These are phyloP conservation scores for Isoetes engelmannii DNA, from an alignment of 83 land plant genomes.

Conservation along the genomic window DNA sequence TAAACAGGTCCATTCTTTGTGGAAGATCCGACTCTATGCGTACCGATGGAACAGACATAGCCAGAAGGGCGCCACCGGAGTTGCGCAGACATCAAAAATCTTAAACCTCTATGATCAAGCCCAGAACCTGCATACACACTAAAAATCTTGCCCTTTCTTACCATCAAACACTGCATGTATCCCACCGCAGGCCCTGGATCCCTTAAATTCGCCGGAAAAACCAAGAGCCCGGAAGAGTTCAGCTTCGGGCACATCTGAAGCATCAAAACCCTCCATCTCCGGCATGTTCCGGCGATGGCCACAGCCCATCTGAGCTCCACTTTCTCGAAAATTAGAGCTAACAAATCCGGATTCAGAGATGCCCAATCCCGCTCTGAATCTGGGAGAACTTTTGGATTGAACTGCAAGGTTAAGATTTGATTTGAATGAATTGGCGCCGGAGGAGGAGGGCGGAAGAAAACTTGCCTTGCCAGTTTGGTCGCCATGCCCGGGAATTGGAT, in stretches of 20 bases:
- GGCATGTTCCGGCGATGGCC: conserved; percentile 13
- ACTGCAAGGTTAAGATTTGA: conserved; percentile 1
- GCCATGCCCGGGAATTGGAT: no score
- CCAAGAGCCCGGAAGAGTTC: not conserved
- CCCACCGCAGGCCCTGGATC: not conserved
- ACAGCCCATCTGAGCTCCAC: conserved; percentile 15
- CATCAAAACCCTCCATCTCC: conserved; percentile 10
- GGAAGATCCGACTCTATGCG: not conserved
- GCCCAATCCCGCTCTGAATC: conserved; percentile 5
- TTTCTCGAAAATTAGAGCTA: conserved; percentile 11
- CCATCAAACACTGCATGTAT: conserved; percentile 19
- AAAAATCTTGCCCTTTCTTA: conserved; percentile 6
- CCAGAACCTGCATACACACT: conserved; percentile 1
- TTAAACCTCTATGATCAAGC: not conserved
- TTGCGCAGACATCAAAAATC: conserved; percentile 19
- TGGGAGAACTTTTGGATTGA: conserved; percentile 3
- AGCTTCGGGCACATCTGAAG: not conserved
- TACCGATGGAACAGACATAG: not conserved
- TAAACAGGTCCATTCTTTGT: not conserved
- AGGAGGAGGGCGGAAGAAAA: no score
- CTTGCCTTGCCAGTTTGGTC: no score
- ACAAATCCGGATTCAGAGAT: conserved; percentile 15
- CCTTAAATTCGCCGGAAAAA: conserved; percentile 9
- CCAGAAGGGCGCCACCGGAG: conserved; percentile 12
- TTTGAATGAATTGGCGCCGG: no score